Percentiles rank a stretch among this genome's conserved stretches.
These are phyloP conservation scores for Populus davidiana DNA, from an alignment of 345 rosid genomes.

Conservation along the genomic window DNA sequence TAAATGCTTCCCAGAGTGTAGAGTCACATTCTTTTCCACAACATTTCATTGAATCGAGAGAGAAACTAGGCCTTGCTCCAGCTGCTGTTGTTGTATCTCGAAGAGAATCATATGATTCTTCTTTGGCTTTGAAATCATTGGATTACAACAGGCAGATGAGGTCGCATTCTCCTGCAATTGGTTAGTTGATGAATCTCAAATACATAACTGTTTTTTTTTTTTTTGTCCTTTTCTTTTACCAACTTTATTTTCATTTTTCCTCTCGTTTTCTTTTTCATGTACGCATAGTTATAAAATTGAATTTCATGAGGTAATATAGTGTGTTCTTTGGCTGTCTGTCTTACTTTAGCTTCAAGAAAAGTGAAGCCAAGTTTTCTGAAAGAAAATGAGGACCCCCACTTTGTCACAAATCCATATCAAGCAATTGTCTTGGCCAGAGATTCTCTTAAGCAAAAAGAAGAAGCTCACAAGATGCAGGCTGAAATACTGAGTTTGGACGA, in stretches of 20 bases:
- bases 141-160: slow-evolving; percentile 61
- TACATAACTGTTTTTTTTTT: not conserved
- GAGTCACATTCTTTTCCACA: slow-evolving; percentile 83
- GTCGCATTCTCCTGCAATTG: slow-evolving; percentile 47
- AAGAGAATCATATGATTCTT: slow-evolving; percentile 53
- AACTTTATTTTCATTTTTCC: not conserved
- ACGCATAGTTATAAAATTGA: not conserved
- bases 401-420: slow-evolving; percentile 62
- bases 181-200: slow-evolving; percentile 37
- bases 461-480: slow-evolving; percentile 49
- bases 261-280: not conserved
- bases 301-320: not conserved
- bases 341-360: slow-evolving; percentile 45
- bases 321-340: not conserved
- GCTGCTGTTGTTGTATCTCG: slow-evolving; percentile 70
- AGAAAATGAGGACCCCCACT: slow-evolving; percentile 71
- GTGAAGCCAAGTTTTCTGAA: slow-evolving; percentile 41
- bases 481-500: slow-evolving; percentile 65
- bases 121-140: slow-evolving; percentile 48
- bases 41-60: slow-evolving; percentile 64
- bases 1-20: slow-evolving; percentile 64
- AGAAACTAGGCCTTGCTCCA: slow-evolving; percentile 71
- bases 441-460: slow-evolving; percentile 75
- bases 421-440: slow-evolving; percentile 81
- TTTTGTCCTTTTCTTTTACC: not conserved